Percentiles rank a stretch among this genome's conserved stretches.
Evolutionary conservation across 257 asterid genomes (phyloP).

Genomic region (Haberlea rhodopensis): DNA sequence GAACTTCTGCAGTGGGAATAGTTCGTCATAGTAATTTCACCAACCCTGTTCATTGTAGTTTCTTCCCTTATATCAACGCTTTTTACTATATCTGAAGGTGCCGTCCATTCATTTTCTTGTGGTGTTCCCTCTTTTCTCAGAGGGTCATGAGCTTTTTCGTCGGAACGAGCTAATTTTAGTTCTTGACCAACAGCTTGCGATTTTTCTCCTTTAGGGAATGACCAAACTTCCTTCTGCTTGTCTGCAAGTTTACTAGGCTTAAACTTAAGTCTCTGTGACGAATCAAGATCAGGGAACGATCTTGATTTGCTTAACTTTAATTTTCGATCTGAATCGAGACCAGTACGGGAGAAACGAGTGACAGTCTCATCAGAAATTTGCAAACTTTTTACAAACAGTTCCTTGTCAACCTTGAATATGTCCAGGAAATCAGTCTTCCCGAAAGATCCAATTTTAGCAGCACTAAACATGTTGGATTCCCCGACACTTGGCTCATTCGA

Average conservation of each 20-base stretch:
- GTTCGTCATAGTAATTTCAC: conserved; percentile 21
- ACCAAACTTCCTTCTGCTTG: conserved; percentile 75
- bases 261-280: conserved; percentile 31
- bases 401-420: conserved; percentile 47
- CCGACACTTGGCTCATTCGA: conserved; percentile 8
- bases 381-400: conserved; percentile 40
- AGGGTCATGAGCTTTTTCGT: background rate
- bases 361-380: conserved; percentile 35
- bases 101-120: background rate
- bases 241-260: conserved; percentile 62
- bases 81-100: background rate
- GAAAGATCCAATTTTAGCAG: conserved; percentile 17
- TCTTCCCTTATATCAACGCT: conserved; percentile 7
- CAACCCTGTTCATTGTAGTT: conserved; percentile 13
- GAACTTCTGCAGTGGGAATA: conserved; percentile 43
- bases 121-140: background rate
- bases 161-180: conserved; percentile 19
- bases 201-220: conserved; percentile 34
- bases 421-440: conserved; percentile 39
- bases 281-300: conserved; percentile 55
- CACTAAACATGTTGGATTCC: conserved; percentile 8
- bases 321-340: conserved; percentile 29
- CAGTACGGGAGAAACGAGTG: conserved; percentile 30
- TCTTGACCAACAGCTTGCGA: conserved; percentile 13
- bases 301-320: conserved; percentile 55